Conservation (phyloP, 495 filamentous ascomycete genomes). For the Penicillium flavigenum region DNA sequence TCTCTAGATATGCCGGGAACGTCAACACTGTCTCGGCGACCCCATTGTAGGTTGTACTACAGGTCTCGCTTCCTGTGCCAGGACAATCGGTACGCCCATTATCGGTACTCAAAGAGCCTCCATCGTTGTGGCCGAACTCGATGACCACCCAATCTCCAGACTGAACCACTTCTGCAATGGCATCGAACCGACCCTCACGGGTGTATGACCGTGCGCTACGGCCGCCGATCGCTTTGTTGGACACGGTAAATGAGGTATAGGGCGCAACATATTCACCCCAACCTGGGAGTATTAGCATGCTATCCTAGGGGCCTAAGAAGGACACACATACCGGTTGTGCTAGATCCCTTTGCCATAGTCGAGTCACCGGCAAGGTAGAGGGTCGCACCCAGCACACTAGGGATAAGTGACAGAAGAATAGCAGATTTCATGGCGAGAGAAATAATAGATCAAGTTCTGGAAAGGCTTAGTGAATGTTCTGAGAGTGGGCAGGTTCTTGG, state of each 20-base stretch:
- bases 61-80: slow-evolving; percentile 55
- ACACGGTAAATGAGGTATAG: slow-evolving; percentile 43
- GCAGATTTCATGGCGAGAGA: slow-evolving; percentile 29
- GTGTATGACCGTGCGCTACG: slow-evolving; percentile 61
- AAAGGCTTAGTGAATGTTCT: not conserved
- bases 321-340: slow-evolving; percentile 26
- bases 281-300: slow-evolving; percentile 35
- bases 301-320: not conserved
- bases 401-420: slow-evolving; percentile 25
- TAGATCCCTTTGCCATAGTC: slow-evolving; percentile 51
- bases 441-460: slow-evolving; percentile 4
- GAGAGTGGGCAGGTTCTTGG: not conserved
- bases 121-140: slow-evolving; percentile 68
- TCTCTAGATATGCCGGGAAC: slow-evolving; percentile 57
- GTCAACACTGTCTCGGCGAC: slow-evolving; percentile 56
- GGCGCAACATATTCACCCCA: slow-evolving; percentile 60
- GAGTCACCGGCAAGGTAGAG: slow-evolving; percentile 59
- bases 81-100: slow-evolving; percentile 61
- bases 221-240: slow-evolving; percentile 59
- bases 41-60: slow-evolving; percentile 51
- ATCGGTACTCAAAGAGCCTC: slow-evolving; percentile 56
- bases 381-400: slow-evolving; percentile 31
- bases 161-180: slow-evolving; percentile 47
- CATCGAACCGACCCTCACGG: slow-evolving; percentile 58
- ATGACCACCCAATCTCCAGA: slow-evolving; percentile 59